Base-by-base conservation (phyloP, 2,329 filamentous ascomycete species). In the Alternaria solani region DNA sequence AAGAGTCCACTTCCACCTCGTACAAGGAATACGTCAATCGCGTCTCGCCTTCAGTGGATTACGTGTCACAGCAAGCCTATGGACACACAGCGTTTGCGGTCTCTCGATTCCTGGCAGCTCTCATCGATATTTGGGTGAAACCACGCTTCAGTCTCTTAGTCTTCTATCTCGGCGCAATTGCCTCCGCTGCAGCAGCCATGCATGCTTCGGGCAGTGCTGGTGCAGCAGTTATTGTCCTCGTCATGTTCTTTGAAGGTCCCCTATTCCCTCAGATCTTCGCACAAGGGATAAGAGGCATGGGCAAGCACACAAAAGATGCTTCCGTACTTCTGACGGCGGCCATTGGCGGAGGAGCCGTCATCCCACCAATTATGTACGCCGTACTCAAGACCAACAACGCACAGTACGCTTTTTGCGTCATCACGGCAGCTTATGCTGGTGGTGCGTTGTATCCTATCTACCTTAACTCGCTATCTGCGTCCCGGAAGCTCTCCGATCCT, bases 221-320 rank as follows among this genome's bases (percentile, higher is more conserved):
- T 5, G 77, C 85, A 3, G 79, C 80, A 2, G 80, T 85, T 70
- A 75, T 82, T 14, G 77, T 86, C 54, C 76, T 88, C 63, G 68
- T 86, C 47, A 87, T 84, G 70, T 84, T 88, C 63, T 87, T 88
- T 65, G 85, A 89, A 75, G 86, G 86, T 9, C 86, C 87, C 4
- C 78, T 85, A 3, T 89, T 88, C 75, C 81, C 84, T 41, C 82
- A 87, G 49, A 85, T 88, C 55, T 89, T 85, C 64, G 85, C 85
- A 12, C 85, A 87, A 62, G 79, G 81, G 3, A 79, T 89, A 9
- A 85, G 87, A 23, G 87, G 87, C 8, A 80, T 87, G 64, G 87
- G 86, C 6, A 79, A 75, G 14, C 83, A 87, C 68, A 88, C 86
- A 16, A 88, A 88, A 67, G 81, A 84, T 32, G 87, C 84, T 7